Evolutionary conservation across 1,284 basidiomycete species (phyloP), one percentile per base, ranked within the genome.

Genomic region (Cutaneotrichosporon mucoides): DNA sequence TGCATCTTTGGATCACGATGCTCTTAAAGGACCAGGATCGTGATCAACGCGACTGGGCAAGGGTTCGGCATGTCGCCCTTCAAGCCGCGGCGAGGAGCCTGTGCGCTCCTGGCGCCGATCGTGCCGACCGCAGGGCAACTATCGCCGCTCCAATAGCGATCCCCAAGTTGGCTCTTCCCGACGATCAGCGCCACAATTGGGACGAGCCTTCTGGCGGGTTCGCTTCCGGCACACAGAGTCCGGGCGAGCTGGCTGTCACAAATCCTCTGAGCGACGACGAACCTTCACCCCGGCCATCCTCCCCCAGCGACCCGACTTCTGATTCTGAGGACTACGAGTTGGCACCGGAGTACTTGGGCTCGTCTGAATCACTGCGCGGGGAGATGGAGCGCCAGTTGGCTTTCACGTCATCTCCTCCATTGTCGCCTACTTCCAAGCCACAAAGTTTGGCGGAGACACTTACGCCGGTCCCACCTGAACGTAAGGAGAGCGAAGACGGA

Each of bases 1-100:
- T 89, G 15, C 77, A 81, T 13, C 88, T 90, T 68, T 86, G 92
- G 75, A 86, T 87, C 16, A 84, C 86, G 54, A 83, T 93, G 13
- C 82, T 96, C 36, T 79, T 82, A 8, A 81, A 83, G 43, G 92
- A 96, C 73, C 80, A 93, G 40, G 81, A 82, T 41, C 85, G 85
- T 5, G 90, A 92, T 68, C 83, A 84, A 60, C 82, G 83, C 40
- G 85, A 87, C 55, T 87, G 87, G 83, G 82, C 82, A 60, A 78
- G 81, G 51, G 84, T 86, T n/a, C 87, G 86, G 65, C 82, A 82
- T 56, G 80, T 88, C 34, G 89, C 89, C n/a, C 76, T 91, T 60
- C 84, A 84, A 65, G 85, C 84, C 33, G 90, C 89, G 7, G 85
- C 84, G 44, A 83, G 86, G 70, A 70, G 66, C 53, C 61, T 76